A percentile compares a stretch with the other conserved stretches of the same genome.
These are phyloP conservation scores for Carex scoparia DNA, from an alignment of 176 grass and related monocot species.

Conservation along the genomic window DNA sequence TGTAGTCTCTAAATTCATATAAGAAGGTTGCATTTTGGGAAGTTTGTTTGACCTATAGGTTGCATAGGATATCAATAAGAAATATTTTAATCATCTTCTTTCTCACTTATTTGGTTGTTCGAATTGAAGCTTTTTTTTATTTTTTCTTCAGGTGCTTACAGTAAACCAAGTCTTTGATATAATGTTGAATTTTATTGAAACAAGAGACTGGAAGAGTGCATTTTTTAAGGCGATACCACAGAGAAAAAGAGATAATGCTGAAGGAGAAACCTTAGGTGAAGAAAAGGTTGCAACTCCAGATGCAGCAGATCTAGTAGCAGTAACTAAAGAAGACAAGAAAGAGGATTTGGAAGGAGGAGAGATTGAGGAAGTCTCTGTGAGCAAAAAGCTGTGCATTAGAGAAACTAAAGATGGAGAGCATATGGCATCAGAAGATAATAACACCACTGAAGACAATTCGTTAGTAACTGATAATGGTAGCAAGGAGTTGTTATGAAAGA, in stretches of 20 bases:
- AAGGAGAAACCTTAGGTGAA: conserved; percentile 24
- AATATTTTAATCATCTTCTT: neutral
- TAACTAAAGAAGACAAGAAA: conserved; percentile 23
- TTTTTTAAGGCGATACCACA: conserved; percentile 89
- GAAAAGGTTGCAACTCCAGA: conserved; percentile 15
- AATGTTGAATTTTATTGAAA: conserved; percentile 87
- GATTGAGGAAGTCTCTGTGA: conserved; percentile 16
- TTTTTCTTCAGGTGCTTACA: conserved; percentile 63
- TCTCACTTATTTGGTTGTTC: neutral
- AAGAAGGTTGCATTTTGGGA: neutral
- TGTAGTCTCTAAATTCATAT: neutral
- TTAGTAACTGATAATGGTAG: neutral
- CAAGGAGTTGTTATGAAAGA: conserved; percentile 5
- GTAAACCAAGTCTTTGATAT: conserved; percentile 98
- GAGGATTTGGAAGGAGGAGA: conserved; percentile 20
- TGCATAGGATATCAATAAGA: neutral
- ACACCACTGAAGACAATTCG: neutral
- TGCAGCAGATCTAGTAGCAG: conserved; percentile 3
- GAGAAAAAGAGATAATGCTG: conserved; percentile 53
- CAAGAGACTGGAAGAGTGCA: conserved; percentile 84
- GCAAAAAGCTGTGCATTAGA: conserved; percentile 58
- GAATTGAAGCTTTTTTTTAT: neutral
- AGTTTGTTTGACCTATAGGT: neutral
- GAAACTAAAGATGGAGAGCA: conserved; percentile 14
- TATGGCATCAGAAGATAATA: conserved; percentile 18